Conservation (phyloP, 176 grass and related monocot species). For the Chrysopogon serrulatus region DNA sequence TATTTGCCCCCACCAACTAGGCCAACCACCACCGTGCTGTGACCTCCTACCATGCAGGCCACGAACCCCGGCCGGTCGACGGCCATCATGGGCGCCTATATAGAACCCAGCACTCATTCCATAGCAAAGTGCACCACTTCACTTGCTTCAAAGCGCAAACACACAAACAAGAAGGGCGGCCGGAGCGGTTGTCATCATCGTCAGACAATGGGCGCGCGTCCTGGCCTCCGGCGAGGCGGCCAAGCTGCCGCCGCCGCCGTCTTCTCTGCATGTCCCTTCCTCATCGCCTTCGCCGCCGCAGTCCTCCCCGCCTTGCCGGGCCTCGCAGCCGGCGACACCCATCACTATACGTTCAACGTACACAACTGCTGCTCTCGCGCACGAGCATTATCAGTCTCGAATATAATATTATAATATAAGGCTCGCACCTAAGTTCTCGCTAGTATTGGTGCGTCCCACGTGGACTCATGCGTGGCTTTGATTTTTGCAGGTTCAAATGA, state of each 20-base stretch:
- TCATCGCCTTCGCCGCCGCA: not conserved
- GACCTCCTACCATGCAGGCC: constrained; percentile 60
- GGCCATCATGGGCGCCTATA: constrained; percentile 32
- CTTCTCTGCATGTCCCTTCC: constrained; percentile 13
- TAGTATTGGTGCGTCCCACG: not conserved
- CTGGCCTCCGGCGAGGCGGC: not conserved
- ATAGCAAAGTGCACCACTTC: constrained; percentile 34
- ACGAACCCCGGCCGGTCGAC: not conserved
- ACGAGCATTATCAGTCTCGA: not conserved
- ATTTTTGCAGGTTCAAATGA: constrained; percentile 40
- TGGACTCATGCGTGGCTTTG: not conserved
- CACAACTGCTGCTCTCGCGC: not conserved
- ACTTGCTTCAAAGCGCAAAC: constrained; percentile 36
- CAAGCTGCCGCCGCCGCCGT: not conserved
- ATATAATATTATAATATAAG: not conserved
- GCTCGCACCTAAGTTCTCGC: too few relatives aligned
- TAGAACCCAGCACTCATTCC: constrained; percentile 28
- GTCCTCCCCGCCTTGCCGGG: constrained; percentile 43
- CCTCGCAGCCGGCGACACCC: constrained; percentile 33
- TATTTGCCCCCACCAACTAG: constrained; percentile 37
- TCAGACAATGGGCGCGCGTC: constrained; percentile 33
- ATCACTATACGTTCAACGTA: constrained; percentile 73
- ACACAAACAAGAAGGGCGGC: not conserved
- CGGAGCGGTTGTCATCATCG: not conserved
- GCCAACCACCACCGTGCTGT: constrained; percentile 42